Evolutionary conservation across 2,329 filamentous ascomycete species (phyloP), one percentile per base, ranked within the genome.

Genomic region (Apiospora malaysiana): DNA sequence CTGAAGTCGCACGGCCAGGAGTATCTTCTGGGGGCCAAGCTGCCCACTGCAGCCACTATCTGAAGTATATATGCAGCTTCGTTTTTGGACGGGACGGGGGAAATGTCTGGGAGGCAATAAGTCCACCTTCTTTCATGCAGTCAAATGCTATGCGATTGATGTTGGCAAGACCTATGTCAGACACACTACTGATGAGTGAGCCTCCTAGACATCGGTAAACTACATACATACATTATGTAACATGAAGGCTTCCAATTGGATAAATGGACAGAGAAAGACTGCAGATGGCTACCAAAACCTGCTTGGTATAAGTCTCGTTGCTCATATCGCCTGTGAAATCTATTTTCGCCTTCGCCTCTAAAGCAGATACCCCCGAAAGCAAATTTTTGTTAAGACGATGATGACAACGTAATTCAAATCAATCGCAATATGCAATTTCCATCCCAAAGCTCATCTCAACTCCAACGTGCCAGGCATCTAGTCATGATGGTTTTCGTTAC

Each of bases 1-100:
- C 70, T 82, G 10, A 70, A 43, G 43, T 63, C 56, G 56, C 56
- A 63, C 56, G 56, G 56, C 56, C 18, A 18, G 21, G 56, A 40
- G 32, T 40, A 63, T 63, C 32, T 63, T 63, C 27, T 63, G 9
- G 56, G 56, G 21, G 18, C 56, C 56, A 21, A 40, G 56, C 10
- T 63, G 56, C 56, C 56, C 56, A 63, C 56, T 14, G 56, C 56
- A 21, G 21, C 56, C 56, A 63, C 56, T 5, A 63, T 63, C 9
- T 63, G 56, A 40, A 40, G 16, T 45, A 12, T 37, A 4, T 32
- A 32, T 32, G 32, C 6, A n/a, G 27, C 6, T 9, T 56, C 25
- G 16, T 59, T n/a, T 18, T 10, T 40, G 21, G 56, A 12, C 56
- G 18, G 9, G 8, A 45, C 42, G 42, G 42, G 42, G 42, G 16